Evolutionary conservation across 2,329 filamentous ascomycete species (phyloP).

Genomic region (Fulvia fulva): DNA sequence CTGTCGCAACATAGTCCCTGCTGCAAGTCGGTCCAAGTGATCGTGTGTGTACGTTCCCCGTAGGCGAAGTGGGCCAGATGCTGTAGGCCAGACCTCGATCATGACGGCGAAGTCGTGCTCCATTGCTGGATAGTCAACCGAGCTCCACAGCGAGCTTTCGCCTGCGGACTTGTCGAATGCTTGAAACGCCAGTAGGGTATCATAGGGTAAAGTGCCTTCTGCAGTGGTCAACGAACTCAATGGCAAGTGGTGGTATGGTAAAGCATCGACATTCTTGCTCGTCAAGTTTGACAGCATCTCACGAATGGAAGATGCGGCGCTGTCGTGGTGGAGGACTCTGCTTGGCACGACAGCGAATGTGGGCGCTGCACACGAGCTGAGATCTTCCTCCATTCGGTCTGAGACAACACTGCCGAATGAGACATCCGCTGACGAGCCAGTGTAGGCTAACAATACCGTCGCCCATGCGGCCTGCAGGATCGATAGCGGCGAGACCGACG

Average conservation of each 20-base stretch:
- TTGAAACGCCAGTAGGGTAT: slow-evolving; percentile 16
- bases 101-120: slow-evolving; percentile 24
- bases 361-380: slow-evolving; percentile 30
- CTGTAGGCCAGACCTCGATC: slow-evolving; percentile 28
- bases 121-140: slow-evolving; percentile 33
- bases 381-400: slow-evolving; percentile 55
- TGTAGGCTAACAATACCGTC: slow-evolving; percentile 7
- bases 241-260: slow-evolving; percentile 9
- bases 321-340: slow-evolving; percentile 23
- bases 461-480: slow-evolving; percentile 14
- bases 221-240: slow-evolving; percentile 12
- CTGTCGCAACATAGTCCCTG: slow-evolving; percentile 10
- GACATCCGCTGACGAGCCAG: slow-evolving; percentile 51
- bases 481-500: slow-evolving; percentile 6
- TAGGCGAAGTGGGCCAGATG: slow-evolving; percentile 8
- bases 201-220: slow-evolving; percentile 14
- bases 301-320: neutral
- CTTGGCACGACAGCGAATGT: slow-evolving; percentile 29
- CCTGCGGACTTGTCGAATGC: slow-evolving; percentile 10
- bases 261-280: slow-evolving; percentile 8
- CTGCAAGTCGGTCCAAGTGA: slow-evolving; percentile 7
- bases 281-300: slow-evolving; percentile 7
- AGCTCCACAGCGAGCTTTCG: slow-evolving; percentile 5
- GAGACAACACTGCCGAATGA: slow-evolving; percentile 74
- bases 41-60: slow-evolving; percentile 12